Base-by-base conservation (phyloP, 2,329 filamentous ascomycete species). In the Arthrobotrys sinensis region DNA sequence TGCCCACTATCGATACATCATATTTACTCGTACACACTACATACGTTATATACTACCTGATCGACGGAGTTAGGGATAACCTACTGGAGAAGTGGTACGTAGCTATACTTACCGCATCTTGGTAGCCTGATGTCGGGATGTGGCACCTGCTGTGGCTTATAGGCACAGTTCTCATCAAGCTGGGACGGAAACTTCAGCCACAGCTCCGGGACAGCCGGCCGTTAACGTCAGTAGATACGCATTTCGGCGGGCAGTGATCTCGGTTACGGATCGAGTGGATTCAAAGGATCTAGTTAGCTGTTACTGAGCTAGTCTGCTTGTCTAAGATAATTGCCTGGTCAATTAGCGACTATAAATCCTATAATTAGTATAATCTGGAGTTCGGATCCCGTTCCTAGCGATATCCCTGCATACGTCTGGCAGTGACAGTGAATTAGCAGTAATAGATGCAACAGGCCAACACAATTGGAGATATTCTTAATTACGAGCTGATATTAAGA, bases 381-480 rank as follows among this genome's bases (percentile, higher is more conserved):
- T 63, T 52, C 53, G 57, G 36, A 50, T 38, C 63, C 24, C 24
- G 21, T 48, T 64, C 45, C 40, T 38, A n/a, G n/a, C n/a, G n/a
- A n/a, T n/a, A 60, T 19, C 36, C 32, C 52, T 43, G 34, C 19
- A 38, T 43, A n/a, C 19, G n/a, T 60, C 24, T 57, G 32, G 32
- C 19, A 60, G 34, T 43, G 55, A 38, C 53, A 43, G 16, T 60
- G 53, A 11, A 43, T 10, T n/a, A 12, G 10, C 16, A 43, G 8
- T 3, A 28, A 12, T 34, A 55, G 14, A 38, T 70, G 50, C 48
- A 76, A 69, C 71, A 76, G 57, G 48, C 72, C 57, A 76, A 69
- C 72, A 60, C 57, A 69, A 69, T 34, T 57, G 65, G 24, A 24
- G 19, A 28, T 19, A 19, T 43, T 60, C 52, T 57, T 60, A 43